Evolutionary conservation across 2,329 filamentous ascomycete genomes (phyloP).

Genomic region (Penicillium sp.): DNA sequence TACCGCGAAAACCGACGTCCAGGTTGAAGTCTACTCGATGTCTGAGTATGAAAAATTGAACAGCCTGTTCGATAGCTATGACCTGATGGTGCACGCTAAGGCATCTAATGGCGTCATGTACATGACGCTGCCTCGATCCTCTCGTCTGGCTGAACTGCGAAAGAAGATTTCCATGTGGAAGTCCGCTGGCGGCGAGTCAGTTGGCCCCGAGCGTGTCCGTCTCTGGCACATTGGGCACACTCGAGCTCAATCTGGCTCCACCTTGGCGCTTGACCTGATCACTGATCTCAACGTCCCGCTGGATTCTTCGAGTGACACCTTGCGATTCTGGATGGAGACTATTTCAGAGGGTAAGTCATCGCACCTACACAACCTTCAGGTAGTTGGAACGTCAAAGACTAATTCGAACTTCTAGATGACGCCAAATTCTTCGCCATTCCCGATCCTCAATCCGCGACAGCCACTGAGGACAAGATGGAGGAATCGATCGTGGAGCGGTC

Average conservation of each 20-base stretch:
- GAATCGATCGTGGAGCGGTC: conserved; percentile 33
- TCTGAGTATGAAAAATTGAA: conserved; percentile 35
- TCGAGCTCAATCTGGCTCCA: conserved; percentile 35
- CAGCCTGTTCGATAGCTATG: conserved; percentile 48
- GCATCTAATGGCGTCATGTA: conserved; percentile 38
- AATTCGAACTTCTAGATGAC: conserved; percentile 29
- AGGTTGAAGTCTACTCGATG: conserved; percentile 46
- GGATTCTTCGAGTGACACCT: conserved; percentile 28
- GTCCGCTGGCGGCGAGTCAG: conserved; percentile 26
- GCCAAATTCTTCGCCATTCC: conserved; percentile 41
- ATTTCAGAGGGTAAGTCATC: conserved; percentile 38
- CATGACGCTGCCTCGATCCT: conserved; percentile 37
- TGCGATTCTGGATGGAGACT: conserved; percentile 44
- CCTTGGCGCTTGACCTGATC: conserved; percentile 38
- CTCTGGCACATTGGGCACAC: conserved; percentile 45
- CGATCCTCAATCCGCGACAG: conserved; percentile 31
- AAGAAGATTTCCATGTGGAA: conserved; percentile 39
- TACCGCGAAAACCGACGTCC: conserved; percentile 28
- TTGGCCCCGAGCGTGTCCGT: conserved; percentile 39
- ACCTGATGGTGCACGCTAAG: conserved; percentile 45
- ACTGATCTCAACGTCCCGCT: conserved; percentile 35
- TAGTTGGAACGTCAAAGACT: neutral
- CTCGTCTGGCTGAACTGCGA: conserved; percentile 40
- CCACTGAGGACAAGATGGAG: conserved; percentile 34
- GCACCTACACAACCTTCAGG: neutral